A percentile compares a stretch with the other conserved stretches of the same genome.
phyloP scores from a whole-genome alignment of 306 rosid genomes.

The Astragalus glycyphyllos region DNA sequence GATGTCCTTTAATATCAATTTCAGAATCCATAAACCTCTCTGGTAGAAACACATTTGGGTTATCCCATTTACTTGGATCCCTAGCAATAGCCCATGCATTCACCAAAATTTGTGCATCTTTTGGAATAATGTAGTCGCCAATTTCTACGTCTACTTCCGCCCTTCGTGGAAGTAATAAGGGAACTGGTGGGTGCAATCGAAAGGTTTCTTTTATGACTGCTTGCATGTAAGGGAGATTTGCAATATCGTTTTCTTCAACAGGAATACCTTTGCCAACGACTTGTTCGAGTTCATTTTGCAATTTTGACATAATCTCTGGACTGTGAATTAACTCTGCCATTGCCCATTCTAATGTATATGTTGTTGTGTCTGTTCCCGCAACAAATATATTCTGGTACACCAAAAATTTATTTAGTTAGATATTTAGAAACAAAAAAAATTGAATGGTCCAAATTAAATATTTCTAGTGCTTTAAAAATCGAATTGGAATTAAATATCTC shows the following conservation, averaged over 20 bases:
- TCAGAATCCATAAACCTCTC: constrained; percentile 60
- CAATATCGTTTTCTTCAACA: constrained; percentile 56
- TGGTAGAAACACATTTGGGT: constrained; percentile 49
- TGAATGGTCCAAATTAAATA: too few relatives aligned
- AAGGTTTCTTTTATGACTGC: constrained; percentile 63
- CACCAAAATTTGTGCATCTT: constrained; percentile 56
- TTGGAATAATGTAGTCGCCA: constrained; percentile 49
- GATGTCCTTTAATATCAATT: constrained; percentile 49
- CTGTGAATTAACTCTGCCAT: constrained; percentile 59
- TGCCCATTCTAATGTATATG: constrained; percentile 58
- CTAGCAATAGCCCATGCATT: constrained; percentile 54
- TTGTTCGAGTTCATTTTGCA: constrained; percentile 46
- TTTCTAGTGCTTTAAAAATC: too few relatives aligned
- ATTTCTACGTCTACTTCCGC: constrained; percentile 53
- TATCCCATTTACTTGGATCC: constrained; percentile 48
- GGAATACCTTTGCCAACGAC: constrained; percentile 66
- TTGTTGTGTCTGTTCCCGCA: constrained; percentile 66
- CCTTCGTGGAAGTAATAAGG: constrained; percentile 57
- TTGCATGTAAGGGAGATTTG: constrained; percentile 55
- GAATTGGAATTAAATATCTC: too few relatives aligned
- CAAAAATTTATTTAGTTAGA: not conserved
- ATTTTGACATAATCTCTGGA: constrained; percentile 52
- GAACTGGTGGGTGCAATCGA: constrained; percentile 55
- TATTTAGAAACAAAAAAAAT: not conserved
- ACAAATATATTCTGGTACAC: constrained; percentile 53